Percentiles rank a stretch among this genome's conserved stretches.
phyloP scores from a whole-genome alignment of 2,329 filamentous ascomycete genomes.

The Bipolaris sorokiniana region DNA sequence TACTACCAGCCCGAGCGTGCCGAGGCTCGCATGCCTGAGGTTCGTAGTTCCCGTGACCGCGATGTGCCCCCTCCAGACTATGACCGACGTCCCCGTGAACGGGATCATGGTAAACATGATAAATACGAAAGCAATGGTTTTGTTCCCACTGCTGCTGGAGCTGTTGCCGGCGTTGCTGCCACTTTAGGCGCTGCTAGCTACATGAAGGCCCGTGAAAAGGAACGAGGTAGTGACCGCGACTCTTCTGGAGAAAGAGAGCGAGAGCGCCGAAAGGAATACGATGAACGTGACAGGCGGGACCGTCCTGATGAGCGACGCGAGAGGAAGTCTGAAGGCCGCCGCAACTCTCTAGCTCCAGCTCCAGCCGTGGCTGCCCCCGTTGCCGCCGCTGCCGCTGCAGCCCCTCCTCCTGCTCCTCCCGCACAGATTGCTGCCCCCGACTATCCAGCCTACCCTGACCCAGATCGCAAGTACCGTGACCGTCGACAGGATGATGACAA shows the following conservation, averaged over 20 bases:
- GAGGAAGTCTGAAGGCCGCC: slow-evolving; percentile 24
- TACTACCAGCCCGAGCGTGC: slow-evolving; percentile 37
- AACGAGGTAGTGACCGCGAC: slow-evolving; percentile 27
- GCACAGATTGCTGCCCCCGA: slow-evolving; percentile 23
- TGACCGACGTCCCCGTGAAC: slow-evolving; percentile 44
- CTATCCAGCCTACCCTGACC: slow-evolving; percentile 26
- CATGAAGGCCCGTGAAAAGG: slow-evolving; percentile 42
- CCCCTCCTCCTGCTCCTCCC: slow-evolving; percentile 17
- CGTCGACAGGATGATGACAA: slow-evolving; percentile 41
- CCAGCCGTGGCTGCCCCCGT: slow-evolving; percentile 24
- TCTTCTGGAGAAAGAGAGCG: slow-evolving; percentile 47
- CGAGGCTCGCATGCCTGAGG: slow-evolving; percentile 41
- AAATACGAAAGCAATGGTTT: slow-evolving; percentile 19
- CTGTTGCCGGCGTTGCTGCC: slow-evolving; percentile 39
- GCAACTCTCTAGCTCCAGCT: slow-evolving; percentile 24
- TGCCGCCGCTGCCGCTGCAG: slow-evolving; percentile 19
- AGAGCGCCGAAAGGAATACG: slow-evolving; percentile 41
- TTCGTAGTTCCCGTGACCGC: slow-evolving; percentile 32
- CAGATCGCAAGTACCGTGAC: slow-evolving; percentile 40
- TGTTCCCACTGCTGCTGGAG: slow-evolving; percentile 36
- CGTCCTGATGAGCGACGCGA: slow-evolving; percentile 38
- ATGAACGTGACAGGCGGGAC: slow-evolving; percentile 39
- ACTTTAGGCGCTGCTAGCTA: slow-evolving; percentile 38
- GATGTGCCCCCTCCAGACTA: slow-evolving; percentile 32
- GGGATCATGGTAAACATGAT: slow-evolving; percentile 30